These are phyloP conservation scores for Acacia crassicarpa DNA, from an alignment of 306 rosid species.

Conservation along the genomic window DNA sequence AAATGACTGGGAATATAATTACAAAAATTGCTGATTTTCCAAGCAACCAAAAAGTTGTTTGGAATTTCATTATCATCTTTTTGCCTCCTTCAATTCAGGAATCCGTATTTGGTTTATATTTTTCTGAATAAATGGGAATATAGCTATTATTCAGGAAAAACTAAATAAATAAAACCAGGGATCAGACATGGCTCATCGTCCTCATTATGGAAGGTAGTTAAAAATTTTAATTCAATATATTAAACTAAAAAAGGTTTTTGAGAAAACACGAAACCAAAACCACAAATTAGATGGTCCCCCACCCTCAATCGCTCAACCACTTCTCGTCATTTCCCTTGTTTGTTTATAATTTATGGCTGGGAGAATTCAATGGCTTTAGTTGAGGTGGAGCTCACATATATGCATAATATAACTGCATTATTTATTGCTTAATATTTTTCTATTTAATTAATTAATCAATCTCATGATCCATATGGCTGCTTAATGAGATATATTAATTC, in stretches of 20 bases:
- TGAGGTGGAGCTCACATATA: not conserved
- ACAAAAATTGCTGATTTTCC: not conserved
- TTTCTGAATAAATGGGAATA: not conserved
- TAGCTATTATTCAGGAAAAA: not conserved
- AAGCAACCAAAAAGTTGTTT: not conserved
- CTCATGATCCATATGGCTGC: not conserved
- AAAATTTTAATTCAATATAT: not conserved
- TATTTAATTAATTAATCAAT: not conserved
- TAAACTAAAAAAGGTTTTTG: too few relatives aligned
- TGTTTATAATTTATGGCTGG: not conserved
- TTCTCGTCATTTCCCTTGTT: not conserved
- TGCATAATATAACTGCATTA: not conserved
- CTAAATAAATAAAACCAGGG: not conserved
- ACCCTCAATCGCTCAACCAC: not conserved
- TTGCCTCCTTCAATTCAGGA: not conserved
- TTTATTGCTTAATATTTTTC: not conserved
- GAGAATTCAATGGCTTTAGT: not conserved
- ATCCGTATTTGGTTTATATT: not conserved
- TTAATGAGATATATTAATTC: not conserved
- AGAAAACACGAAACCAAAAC: not conserved
- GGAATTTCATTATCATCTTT: not conserved
- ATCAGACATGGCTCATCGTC: not conserved
- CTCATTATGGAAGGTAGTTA: not conserved
- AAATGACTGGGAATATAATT: not conserved
- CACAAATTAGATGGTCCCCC: not conserved